phyloP scores from a whole-genome alignment of 495 filamentous ascomycete genomes.

The Trichoderma gamsii region DNA sequence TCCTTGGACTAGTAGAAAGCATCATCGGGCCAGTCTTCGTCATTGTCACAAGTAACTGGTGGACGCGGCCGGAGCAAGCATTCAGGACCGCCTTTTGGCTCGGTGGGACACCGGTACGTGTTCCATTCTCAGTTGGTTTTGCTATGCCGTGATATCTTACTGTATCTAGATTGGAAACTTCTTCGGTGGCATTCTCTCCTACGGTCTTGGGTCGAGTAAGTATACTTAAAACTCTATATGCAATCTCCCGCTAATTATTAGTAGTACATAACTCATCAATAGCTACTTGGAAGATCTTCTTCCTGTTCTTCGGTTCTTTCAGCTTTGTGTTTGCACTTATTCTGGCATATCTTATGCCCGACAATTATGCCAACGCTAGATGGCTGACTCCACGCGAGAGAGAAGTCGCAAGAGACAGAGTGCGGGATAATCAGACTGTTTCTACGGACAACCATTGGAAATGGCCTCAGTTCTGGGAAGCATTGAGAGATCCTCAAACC shows the following conservation, averaged over 20 bases:
- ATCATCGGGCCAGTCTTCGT: not conserved
- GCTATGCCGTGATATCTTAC: not conserved
- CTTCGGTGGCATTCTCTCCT: not conserved
- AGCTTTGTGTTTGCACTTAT: not conserved
- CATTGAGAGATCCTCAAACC: not conserved
- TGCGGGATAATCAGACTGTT: not conserved
- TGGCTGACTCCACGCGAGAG: not conserved
- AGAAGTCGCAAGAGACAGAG: not conserved
- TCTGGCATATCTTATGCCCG: not conserved
- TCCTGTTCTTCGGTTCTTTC: not conserved
- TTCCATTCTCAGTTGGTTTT: not conserved
- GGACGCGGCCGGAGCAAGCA: not conserved
- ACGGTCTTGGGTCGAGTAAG: not conserved
- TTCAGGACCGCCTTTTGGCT: not conserved
- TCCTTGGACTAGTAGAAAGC: not conserved
- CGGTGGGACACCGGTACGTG: not conserved
- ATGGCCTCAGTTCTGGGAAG: not conserved
- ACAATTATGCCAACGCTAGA: not conserved
- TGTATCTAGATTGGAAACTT: not conserved
- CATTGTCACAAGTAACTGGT: not conserved
- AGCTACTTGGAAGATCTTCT: not conserved
- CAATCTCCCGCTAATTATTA: not conserved
- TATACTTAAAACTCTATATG: not conserved
- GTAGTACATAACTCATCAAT: not conserved
- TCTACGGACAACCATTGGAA: not conserved